Conservation (phyloP, 805 yeast genomes). For the Metschnikowia reukaufii region DNA sequence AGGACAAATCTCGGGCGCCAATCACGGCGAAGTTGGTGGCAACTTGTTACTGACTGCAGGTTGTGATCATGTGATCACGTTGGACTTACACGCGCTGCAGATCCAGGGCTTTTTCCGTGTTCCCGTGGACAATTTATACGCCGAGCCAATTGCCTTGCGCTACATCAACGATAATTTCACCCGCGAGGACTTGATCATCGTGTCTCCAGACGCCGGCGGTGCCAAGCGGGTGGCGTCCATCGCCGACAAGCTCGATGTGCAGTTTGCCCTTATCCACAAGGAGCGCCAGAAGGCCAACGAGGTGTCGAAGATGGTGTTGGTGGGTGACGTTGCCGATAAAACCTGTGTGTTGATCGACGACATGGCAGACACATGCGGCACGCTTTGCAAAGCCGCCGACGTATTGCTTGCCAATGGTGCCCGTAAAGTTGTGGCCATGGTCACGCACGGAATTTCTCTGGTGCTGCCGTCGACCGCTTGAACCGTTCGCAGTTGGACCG, state of each 20-base stretch:
- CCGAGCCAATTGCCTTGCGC: slow-evolving; percentile 86
- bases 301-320: slow-evolving; percentile 91
- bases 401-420: slow-evolving; percentile 81
- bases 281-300: slow-evolving; percentile 95
- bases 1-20: slow-evolving; percentile 94
- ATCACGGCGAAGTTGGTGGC: slow-evolving; percentile 95
- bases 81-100: slow-evolving; percentile 97
- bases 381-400: slow-evolving; percentile 92
- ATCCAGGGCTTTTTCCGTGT: slow-evolving; percentile 95
- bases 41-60: slow-evolving; percentile 91
- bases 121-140: slow-evolving; percentile 94
- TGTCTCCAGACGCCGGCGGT: slow-evolving; percentile 99
- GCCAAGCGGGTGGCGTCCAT: slow-evolving; percentile 95
- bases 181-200: slow-evolving; percentile 59
- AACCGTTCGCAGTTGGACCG: slow-evolving; percentile 63
- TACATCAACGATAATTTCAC: slow-evolving; percentile 70
- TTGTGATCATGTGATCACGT: slow-evolving; percentile 90
- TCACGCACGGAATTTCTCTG: slow-evolving; percentile 95
- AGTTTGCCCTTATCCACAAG: slow-evolving; percentile 93
- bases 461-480: slow-evolving; percentile 74
- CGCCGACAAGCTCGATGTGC: slow-evolving; percentile 88
- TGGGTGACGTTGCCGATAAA: slow-evolving; percentile 87
- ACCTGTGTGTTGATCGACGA: slow-evolving; percentile 89
- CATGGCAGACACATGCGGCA: slow-evolving; percentile 99
- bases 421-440: slow-evolving; percentile 82